Conservation (phyloP, 2,329 filamentous ascomycete species). For the Drechslera avenae region DNA sequence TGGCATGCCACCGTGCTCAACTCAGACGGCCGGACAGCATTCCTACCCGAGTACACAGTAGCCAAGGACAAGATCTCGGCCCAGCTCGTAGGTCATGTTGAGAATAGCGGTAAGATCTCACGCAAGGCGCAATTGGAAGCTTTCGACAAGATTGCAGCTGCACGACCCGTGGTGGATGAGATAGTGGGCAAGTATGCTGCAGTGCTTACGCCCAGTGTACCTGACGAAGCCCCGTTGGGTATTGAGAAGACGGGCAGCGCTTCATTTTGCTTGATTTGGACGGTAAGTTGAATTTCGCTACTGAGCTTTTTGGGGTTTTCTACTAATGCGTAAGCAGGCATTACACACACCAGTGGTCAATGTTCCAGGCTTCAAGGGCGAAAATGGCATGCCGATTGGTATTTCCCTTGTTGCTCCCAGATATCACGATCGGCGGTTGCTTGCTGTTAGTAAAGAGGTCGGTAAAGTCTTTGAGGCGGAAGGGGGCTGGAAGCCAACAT, state of each 20-base stretch:
- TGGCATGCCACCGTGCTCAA: conserved; percentile 60
- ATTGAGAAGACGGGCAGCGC: conserved; percentile 60
- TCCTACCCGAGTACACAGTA: conserved; percentile 59
- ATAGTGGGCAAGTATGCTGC: conserved; percentile 60
- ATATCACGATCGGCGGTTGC: conserved; percentile 37
- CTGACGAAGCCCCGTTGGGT: conserved; percentile 65
- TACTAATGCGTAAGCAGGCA: conserved; percentile 15
- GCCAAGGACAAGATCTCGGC: conserved; percentile 56
- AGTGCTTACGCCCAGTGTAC: conserved; percentile 63
- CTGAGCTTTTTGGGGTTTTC: too few species aligned
- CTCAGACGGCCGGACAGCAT: conserved; percentile 59
- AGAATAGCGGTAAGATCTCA: conserved; percentile 53
- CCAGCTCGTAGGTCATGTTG: conserved; percentile 57
- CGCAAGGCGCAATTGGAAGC: conserved; percentile 58
- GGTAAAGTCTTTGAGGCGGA: conserved; percentile 38
- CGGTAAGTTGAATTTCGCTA: conserved; percentile 42
- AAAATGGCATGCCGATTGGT: conserved; percentile 64
- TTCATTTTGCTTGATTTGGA: conserved; percentile 59
- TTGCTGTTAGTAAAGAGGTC: conserved; percentile 36
- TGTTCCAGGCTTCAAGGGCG: conserved; percentile 65
- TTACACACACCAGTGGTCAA: conserved; percentile 69
- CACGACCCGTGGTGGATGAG: conserved; percentile 61
- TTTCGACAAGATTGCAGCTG: conserved; percentile 60
- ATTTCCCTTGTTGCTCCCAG: conserved; percentile 56
- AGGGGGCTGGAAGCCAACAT: conserved; percentile 32